Conservation (phyloP, 805 yeast species). For the Candida ovalis region DNA sequence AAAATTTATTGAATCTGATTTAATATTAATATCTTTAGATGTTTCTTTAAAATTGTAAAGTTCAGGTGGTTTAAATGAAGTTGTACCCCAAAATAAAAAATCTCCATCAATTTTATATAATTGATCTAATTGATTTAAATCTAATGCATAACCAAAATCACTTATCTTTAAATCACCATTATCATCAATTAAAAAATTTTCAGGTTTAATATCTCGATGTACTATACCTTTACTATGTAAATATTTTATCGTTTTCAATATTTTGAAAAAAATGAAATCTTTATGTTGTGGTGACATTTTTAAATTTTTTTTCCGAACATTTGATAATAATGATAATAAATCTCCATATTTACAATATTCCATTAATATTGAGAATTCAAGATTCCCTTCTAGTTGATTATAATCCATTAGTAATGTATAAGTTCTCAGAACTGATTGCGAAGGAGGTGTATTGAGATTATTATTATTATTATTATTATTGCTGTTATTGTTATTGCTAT, state of each 20-base stretch:
- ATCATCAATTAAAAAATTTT: slow-evolving; percentile 44
- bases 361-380: slow-evolving; percentile 33
- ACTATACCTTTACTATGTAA: slow-evolving; percentile 41
- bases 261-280: slow-evolving; percentile 48
- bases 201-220: slow-evolving; percentile 55
- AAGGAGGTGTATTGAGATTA: no score
- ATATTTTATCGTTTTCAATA: slow-evolving; percentile 45
- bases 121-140: slow-evolving; percentile 23
- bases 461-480: neutral
- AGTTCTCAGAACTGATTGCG: slow-evolving; percentile 6
- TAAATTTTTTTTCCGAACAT: slow-evolving; percentile 34
- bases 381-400: neutral
- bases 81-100: slow-evolving; percentile 42
- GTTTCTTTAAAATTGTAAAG: slow-evolving; percentile 23
- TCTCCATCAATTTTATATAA: slow-evolving; percentile 17
- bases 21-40: slow-evolving; percentile 8
- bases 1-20: slow-evolving; percentile 21
- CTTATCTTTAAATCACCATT: slow-evolving; percentile 42
- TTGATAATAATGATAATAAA: slow-evolving; percentile 39
- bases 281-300: slow-evolving; percentile 33
- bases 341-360: slow-evolving; percentile 48
- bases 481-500: neutral
- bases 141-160: slow-evolving; percentile 50
- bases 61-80: slow-evolving; percentile 55
- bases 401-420: slow-evolving; percentile 12